These are phyloP conservation scores for Lactifluus piperatus DNA, from an alignment of 768 basidiomycete genomes.

Conservation along the genomic window DNA sequence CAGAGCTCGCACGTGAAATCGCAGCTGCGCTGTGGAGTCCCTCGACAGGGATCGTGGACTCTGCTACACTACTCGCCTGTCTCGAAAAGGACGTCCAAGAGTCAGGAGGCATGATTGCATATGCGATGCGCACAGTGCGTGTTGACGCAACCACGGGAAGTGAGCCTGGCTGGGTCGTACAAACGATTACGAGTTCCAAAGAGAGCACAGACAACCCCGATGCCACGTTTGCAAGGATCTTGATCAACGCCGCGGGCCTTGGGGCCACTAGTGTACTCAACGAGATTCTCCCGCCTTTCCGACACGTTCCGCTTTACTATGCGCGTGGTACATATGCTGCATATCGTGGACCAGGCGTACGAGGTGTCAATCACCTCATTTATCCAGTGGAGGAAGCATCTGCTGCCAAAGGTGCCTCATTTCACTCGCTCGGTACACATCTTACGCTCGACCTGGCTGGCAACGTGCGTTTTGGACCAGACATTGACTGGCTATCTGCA, in stretches of 20 bases:
- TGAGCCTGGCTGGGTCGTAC: constrained; percentile 77
- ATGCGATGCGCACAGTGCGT: constrained; percentile 75
- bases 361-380: constrained; percentile 63
- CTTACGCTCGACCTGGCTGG: constrained; percentile 80
- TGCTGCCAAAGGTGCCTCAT: constrained; percentile 41
- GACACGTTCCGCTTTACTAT: constrained; percentile 66
- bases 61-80: constrained; percentile 74
- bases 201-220: constrained; percentile 36
- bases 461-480: constrained; percentile 86
- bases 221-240: constrained; percentile 59
- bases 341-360: constrained; percentile 73
- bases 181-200: constrained; percentile 48
- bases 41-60: constrained; percentile 85
- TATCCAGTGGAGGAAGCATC: constrained; percentile 81
- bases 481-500: constrained; percentile 78
- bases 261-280: constrained; percentile 66
- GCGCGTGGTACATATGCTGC: constrained; percentile 82
- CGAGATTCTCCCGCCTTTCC: constrained; percentile 46
- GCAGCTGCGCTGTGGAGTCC: constrained; percentile 70
- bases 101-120: constrained; percentile 60
- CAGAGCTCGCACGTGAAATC: constrained; percentile 67
- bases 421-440: constrained; percentile 88
- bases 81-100: constrained; percentile 77
- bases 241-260: constrained; percentile 81
- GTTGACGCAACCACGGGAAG: constrained; percentile 53